These are phyloP conservation scores for Coniferiporia sulphurascens DNA, from an alignment of 1,284 basidiomycete species.

Conservation along the genomic window DNA sequence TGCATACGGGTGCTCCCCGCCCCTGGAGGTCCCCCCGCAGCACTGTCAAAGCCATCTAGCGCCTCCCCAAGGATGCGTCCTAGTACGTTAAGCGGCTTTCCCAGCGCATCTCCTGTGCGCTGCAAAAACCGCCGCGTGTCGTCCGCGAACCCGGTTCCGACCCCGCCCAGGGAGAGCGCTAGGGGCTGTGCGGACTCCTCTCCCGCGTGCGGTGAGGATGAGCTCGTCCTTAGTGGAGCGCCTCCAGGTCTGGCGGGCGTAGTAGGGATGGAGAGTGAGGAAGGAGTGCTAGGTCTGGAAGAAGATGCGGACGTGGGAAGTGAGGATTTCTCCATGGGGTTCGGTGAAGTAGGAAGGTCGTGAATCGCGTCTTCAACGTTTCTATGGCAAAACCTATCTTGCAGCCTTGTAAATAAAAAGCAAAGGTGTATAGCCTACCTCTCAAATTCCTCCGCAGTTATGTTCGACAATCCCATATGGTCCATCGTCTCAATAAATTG, in stretches of 20 bases:
- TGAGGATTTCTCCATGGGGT: constrained; percentile 20
- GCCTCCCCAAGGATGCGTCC: constrained; percentile 82
- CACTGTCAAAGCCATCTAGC: constrained; percentile 46
- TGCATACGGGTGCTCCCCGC: no score
- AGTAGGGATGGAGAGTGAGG: constrained; percentile 17
- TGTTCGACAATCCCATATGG: constrained; percentile 86
- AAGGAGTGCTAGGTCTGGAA: constrained; percentile 24
- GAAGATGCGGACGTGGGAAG: constrained; percentile 13
- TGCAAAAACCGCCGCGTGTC: constrained; percentile 81
- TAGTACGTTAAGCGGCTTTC: constrained; percentile 83
- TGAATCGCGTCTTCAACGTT: constrained; percentile 85
- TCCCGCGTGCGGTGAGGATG: constrained; percentile 54
- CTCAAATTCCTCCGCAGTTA: constrained; percentile 92
- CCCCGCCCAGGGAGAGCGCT: constrained; percentile 52
- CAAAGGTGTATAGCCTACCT: constrained; percentile 32
- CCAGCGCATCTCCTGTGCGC: constrained; percentile 84
- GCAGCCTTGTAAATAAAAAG: background rate
- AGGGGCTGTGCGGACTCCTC: constrained; percentile 84
- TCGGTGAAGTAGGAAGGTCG: constrained; percentile 55
- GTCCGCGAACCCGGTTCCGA: constrained; percentile 52
- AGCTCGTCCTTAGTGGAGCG: constrained; percentile 26
- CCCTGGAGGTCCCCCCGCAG: no score
- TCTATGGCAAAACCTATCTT: constrained; percentile 30
- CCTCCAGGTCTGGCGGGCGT: constrained; percentile 25
- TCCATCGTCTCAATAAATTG: constrained; percentile 98